Percentiles rank a stretch among this genome's conserved stretches.
Conservation (phyloP, 2,329 filamentous ascomycete species). For the Xylariaceae sp. region DNA sequence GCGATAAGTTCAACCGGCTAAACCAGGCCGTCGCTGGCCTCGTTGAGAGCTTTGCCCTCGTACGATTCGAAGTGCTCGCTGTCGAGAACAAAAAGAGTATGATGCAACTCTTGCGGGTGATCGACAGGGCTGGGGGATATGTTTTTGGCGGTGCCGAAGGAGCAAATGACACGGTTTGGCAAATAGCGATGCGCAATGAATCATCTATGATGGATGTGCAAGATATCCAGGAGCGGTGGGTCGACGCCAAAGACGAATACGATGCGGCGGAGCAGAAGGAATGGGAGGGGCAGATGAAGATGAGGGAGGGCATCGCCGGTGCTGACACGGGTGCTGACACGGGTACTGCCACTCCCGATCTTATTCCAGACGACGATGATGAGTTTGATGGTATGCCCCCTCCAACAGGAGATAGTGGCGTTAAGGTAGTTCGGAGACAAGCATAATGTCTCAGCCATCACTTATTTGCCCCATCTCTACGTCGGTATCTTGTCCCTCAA, state of each 20-base stretch:
- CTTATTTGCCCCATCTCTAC: conserved; percentile 40
- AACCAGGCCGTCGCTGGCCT: conserved; percentile 87
- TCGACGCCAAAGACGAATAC: conserved; percentile 86
- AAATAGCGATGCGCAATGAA: conserved; percentile 85
- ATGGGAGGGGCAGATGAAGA: conserved; percentile 75
- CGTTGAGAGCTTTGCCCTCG: conserved; percentile 87
- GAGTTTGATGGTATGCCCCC: conserved; percentile 61
- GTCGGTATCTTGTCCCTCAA: conserved; percentile 53
- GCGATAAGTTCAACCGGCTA: conserved; percentile 79
- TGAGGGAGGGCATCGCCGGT: conserved; percentile 44
- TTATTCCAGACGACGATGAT: conserved; percentile 43
- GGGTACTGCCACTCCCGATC: conserved; percentile 41
- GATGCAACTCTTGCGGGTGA: conserved; percentile 86
- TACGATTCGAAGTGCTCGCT: conserved; percentile 90
- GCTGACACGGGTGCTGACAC: conserved; percentile 44
- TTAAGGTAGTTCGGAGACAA: conserved; percentile 73
- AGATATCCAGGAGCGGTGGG: conserved; percentile 95
- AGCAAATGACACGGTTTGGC: conserved; percentile 96
- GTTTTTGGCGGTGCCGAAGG: conserved; percentile 90
- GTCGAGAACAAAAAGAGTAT: conserved; percentile 98
- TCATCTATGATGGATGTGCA: conserved; percentile 77
- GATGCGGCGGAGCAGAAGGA: conserved; percentile 79
- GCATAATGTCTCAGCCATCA: conserved; percentile 51
- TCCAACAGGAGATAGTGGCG: conserved; percentile 60
- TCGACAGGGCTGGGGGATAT: conserved; percentile 92